Base-by-base conservation (phyloP, 1,284 basidiomycete genomes). In the Cronartium ribicola region DNA sequence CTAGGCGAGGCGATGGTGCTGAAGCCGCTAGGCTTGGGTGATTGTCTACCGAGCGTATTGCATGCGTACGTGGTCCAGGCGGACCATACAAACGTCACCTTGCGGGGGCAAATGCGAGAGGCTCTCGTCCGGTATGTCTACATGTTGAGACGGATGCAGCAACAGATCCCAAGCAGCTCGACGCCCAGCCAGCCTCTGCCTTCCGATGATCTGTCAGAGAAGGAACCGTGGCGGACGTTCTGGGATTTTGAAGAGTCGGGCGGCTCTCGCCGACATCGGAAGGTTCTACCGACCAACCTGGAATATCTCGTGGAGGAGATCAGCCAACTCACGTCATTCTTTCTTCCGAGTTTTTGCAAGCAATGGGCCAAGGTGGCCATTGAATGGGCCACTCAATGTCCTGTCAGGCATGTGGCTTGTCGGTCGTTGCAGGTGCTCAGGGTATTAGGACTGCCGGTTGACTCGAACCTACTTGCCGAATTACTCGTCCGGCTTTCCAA, bases 371-470 rank as follows among this genome's bases (percentile, higher is more conserved):
- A 66, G 48, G 71, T 73, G 22, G 64, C 71, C 29, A 65, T 73
- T 43, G 71, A 73, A 67, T 73, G 71, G 71, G 71, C 71, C 17
- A 73, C 71, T 1, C 71, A 73, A 73, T 73, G 71, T 61, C 71
- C 71, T 3, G 71, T 73, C 1, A 44, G 71, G n/a, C 71, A 73
- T 48, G 60, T 66, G 13, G 71, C 71, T 11, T 73, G 71, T 51
- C 48, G 71, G 51, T 73, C 71, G 57, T 43, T 73, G 14, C 71
- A 73, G 61, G 64, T 73, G 5, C 55, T 73, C 17, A 66, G 71
- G 57, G 44, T 66, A 13, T 51, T 73, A 41, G 71, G 64, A 44
- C 46, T 66, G 10, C 57, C 71, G 5, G 46, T 73, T 6, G 57
- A 66, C 40, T 63, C 71, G 40, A 46, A 39, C 20, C 46, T 66